Conservation (phyloP, 1,139 yeast genomes). For the Diutina pseudorugosa region DNA sequence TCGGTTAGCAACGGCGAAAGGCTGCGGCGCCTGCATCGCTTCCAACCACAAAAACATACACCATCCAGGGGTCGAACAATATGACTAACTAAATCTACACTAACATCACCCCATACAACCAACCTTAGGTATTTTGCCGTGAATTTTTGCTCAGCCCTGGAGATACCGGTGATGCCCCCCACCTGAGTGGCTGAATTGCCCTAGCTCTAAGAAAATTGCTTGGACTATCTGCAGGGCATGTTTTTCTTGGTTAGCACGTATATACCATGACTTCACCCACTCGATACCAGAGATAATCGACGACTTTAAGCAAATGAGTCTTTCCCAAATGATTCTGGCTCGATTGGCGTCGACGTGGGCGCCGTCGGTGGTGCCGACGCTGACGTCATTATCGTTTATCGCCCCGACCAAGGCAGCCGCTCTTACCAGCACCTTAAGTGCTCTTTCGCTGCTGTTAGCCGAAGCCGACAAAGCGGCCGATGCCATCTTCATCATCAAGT, state of each 20-base stretch:
- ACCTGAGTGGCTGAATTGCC: neutral
- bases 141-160: too few relatives aligned
- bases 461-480: conserved; percentile 10
- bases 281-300: too few relatives aligned
- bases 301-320: neutral
- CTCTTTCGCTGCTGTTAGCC: conserved; percentile 8
- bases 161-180: neutral
- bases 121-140: too few relatives aligned
- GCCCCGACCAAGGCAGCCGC: conserved; percentile 9
- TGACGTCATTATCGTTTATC: conserved; percentile 10
- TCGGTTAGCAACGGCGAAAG: too few relatives aligned
- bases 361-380: conserved; percentile 10
- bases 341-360: conserved; percentile 9
- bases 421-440: conserved; percentile 7
- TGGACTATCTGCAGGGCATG: neutral
- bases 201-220: neutral
- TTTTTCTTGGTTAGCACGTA: too few relatives aligned
- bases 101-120: too few relatives aligned
- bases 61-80: too few relatives aligned
- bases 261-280: too few relatives aligned
- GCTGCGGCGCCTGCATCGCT: too few relatives aligned
- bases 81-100: too few relatives aligned
- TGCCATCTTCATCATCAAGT: conserved; percentile 10
- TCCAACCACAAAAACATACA: too few relatives aligned
- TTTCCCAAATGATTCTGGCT: conserved; percentile 3